Evolutionary conservation across 2,329 filamentous ascomycete genomes (phyloP).

Genomic region (Claviceps cyperi): DNA sequence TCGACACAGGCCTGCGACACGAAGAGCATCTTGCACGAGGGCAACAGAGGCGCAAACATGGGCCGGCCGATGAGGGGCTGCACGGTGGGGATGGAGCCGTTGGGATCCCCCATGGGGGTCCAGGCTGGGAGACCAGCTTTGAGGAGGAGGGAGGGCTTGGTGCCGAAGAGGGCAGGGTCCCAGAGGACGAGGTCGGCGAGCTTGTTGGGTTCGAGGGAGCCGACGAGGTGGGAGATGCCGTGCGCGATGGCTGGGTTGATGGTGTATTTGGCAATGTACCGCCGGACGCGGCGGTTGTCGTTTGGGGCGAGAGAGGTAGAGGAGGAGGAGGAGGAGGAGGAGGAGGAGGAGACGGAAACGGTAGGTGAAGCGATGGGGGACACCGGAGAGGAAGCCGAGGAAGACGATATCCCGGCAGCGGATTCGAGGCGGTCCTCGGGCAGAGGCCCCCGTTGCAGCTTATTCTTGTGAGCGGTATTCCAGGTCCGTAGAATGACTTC

Average conservation of each 20-base stretch:
- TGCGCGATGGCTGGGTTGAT: slow-evolving; percentile 87
- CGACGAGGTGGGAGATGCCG: slow-evolving; percentile 76
- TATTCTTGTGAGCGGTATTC: slow-evolving; percentile 98
- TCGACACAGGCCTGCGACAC: slow-evolving; percentile 61
- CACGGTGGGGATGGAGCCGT: slow-evolving; percentile 75
- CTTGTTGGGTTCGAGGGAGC: slow-evolving; percentile 79
- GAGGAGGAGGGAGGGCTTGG: slow-evolving; percentile 66
- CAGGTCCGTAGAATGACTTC: slow-evolving; percentile 88
- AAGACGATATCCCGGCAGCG: slow-evolving; percentile 13
- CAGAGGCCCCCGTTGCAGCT: slow-evolving; percentile 63
- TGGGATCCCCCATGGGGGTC: slow-evolving; percentile 74
- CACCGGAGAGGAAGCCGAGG: slow-evolving; percentile 20
- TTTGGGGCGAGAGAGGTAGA: slow-evolving; percentile 44
- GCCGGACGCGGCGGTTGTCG: slow-evolving; percentile 84
- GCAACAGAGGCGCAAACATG: slow-evolving; percentile 70
- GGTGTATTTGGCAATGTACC: slow-evolving; percentile 92
- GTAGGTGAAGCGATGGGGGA: slow-evolving; percentile 33
- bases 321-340: neutral
- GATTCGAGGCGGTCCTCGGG: slow-evolving; percentile 43
- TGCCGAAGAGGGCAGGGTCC: slow-evolving; percentile 73
- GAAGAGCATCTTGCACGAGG: slow-evolving; percentile 62
- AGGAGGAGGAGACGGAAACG: slow-evolving; percentile 9
- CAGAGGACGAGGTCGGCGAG: slow-evolving; percentile 80
- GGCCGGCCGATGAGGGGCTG: slow-evolving; percentile 72
- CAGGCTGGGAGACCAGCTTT: slow-evolving; percentile 81